phyloP scores from a whole-genome alignment of 2,329 filamentous ascomycete genomes.

The Verticillium nubilum region DNA sequence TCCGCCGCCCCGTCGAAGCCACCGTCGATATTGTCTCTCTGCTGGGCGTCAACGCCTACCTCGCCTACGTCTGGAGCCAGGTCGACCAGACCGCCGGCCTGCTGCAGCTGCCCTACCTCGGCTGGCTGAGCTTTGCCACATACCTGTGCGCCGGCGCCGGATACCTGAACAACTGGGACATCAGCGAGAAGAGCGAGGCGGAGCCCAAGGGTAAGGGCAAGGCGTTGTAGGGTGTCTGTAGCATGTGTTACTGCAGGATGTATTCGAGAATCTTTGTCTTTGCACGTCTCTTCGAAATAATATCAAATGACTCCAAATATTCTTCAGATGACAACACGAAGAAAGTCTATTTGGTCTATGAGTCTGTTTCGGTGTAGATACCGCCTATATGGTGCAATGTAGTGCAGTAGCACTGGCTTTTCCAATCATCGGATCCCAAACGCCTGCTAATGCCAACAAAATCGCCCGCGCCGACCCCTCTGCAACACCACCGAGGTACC shows the following conservation, averaged over 20 bases:
- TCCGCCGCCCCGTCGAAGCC: conserved; percentile 67
- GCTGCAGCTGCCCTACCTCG: conserved; percentile 75
- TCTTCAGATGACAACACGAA: too few relatives aligned
- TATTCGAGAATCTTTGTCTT: background rate
- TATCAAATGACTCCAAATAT: too few relatives aligned
- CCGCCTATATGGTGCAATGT: background rate
- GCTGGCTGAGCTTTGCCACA: conserved; percentile 81
- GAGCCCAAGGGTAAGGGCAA: conserved; percentile 15
- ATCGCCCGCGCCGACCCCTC: background rate
- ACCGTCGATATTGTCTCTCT: conserved; percentile 70
- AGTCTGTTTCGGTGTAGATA: background rate
- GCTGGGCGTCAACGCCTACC: conserved; percentile 64
- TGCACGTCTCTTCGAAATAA: too few relatives aligned
- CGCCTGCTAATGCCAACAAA: background rate
- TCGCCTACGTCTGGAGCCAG: conserved; percentile 70
- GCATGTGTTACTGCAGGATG: background rate
- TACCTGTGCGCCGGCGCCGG: conserved; percentile 72
- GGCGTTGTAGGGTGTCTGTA: conserved; percentile 5
- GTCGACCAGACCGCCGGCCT: conserved; percentile 69
- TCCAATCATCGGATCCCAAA: background rate
- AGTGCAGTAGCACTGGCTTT: background rate
- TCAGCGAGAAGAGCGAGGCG: conserved; percentile 28
- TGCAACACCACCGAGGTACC: background rate
- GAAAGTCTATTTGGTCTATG: background rate
- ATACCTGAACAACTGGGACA: conserved; percentile 63